Evolutionary conservation across 2,329 filamentous ascomycete genomes (phyloP).

Genomic region (Diaporthe sp.): DNA sequence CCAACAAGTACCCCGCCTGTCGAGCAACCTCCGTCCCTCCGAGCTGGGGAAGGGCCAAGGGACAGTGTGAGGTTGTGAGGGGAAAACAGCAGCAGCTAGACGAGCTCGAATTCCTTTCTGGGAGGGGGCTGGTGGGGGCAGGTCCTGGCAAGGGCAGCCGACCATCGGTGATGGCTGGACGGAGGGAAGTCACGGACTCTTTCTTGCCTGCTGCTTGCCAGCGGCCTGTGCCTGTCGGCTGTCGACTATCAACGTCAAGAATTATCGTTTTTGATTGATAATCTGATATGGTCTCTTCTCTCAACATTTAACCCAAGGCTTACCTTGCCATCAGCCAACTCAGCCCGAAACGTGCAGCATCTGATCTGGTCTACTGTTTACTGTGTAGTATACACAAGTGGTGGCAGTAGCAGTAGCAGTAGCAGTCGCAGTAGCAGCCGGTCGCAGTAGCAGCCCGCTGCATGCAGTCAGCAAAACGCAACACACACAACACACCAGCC

Average conservation of each 20-base stretch:
- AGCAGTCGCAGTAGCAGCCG: background rate
- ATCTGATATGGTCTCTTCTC: background rate
- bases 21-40: background rate
- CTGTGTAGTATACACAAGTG: background rate
- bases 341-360: background rate
- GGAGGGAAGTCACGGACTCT: background rate
- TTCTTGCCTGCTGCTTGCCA: background rate
- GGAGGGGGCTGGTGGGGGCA: constrained; percentile 11
- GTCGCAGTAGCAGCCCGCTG: constrained; percentile 7
- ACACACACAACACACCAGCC: constrained; percentile 15
- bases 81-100: constrained; percentile 13
- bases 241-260: background rate
- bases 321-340: background rate
- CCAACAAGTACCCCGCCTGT: background rate
- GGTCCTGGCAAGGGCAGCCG: constrained; percentile 28
- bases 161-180: constrained; percentile 26
- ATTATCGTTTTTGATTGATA: background rate
- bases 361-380: background rate
- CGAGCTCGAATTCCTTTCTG: constrained; percentile 16
- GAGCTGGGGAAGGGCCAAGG: background rate
- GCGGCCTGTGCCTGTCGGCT: background rate
- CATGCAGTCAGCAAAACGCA: constrained; percentile 31
- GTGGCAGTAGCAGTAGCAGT: background rate
- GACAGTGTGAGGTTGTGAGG: constrained; percentile 25
- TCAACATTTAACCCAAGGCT: background rate